Base-by-base conservation (phyloP, 345 rosid genomes). In the Moricandia moricandioides region DNA sequence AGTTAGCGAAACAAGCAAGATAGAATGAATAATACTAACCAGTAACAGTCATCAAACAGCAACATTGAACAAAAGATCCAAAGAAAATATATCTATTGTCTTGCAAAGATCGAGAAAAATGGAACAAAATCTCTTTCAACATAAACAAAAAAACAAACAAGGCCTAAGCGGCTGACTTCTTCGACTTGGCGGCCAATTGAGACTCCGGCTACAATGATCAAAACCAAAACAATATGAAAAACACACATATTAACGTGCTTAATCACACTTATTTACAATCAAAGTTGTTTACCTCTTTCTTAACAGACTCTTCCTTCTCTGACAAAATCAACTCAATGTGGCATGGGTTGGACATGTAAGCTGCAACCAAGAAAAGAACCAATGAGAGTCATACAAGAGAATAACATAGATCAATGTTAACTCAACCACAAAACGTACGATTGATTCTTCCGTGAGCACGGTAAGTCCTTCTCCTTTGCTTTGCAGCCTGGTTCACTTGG, bases 391-490 rank as follows among this genome's bases (percentile, higher is more conserved):
- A 18, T 0, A 3, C 17, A 54, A 27, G 0, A 6, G 0, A 27
- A 9, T 8, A 10, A 27, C 18, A 13, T 12, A 26, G 0, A 17
- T 1, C 10, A n/a, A 11, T 21, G 21, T 2, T 30, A 30, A 3
- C 16, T 35, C 0, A 0, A 0, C 13, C 0, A 0, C 21, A 45
- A 57, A 7, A 16, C 49, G 1, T 83, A 95, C 99, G 98, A 10
- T 95, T 92, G 69, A 95, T 95, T 84, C 98, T 85, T 86, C 99
- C 99, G 5, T 95, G 98, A 4, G 99, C 99, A 39, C 99, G 82
- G 77, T 95, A 95, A 16, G 98, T 95, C 9, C 97, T 86, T 37
- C 97, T 90, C 72, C 99, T 92, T 69, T 95, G 99, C 76, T 92
- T 95, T 58, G 87, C 93, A 4, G 99, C 99, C 69, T 95, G 99